Base-by-base conservation (phyloP, 176 grass and related monocot species). In the Calamus simplicifolius region DNA sequence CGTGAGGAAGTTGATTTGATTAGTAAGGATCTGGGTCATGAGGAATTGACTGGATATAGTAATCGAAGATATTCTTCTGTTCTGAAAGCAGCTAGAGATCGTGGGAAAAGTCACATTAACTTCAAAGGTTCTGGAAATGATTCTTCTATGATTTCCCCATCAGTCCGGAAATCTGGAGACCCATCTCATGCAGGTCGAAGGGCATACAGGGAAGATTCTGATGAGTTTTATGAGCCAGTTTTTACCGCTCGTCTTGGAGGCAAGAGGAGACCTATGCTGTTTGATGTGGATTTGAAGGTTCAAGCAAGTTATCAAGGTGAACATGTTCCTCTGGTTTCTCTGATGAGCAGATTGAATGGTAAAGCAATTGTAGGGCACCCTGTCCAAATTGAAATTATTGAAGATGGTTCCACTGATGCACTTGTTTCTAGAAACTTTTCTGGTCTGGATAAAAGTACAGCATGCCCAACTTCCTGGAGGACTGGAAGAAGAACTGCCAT, bases 311-410 rank as follows among this genome's bases (percentile, higher is more conserved):
- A 98, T 72, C 87, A 98, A 63, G 93, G 93, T 55, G 93, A 98
- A 70, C 81, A 79, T 81, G 93, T 98, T 68, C 93, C 93, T 75
- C 84, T 98, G 59, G 93, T 98, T 67, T 98, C 81, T 68, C 59
- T 98, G 60, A 98, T 98, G 93, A 92, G 93, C 70, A 81, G 93
- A 66, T 78, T 98, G 70, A 88, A 98, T 80, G 87, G 93, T 58
- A 98, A 98, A 76, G 93, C 93, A 67, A 88, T 98, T 72, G 76
- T 98, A 73, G 93, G 93, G 43, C 87, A 98, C 28, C 93, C 93
- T 75, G 70, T 98, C 56, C 93, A 92, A 81, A 91, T 98, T 64
- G 93, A 98, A 72, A 98, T 83, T 72, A 54, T 92, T 19, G 75
- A 76, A 81, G 78, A 88, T 73, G 93, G 87, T 62, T 92, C 84